phyloP scores from a whole-genome alignment of 768 basidiomycete genomes.

The Pisolithus tinctorius region DNA sequence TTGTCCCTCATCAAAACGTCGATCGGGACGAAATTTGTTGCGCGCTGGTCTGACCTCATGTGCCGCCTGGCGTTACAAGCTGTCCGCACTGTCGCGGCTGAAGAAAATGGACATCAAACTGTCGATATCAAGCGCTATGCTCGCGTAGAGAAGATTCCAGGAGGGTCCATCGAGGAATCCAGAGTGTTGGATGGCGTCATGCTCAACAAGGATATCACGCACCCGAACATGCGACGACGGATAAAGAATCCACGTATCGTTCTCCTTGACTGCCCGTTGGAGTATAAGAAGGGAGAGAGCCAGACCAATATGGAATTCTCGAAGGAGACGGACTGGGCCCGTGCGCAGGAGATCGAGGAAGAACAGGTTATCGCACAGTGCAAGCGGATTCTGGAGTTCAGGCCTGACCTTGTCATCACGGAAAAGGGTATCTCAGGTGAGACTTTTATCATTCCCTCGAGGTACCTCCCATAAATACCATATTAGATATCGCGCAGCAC shows the following conservation, averaged over 20 bases:
- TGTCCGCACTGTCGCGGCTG: constrained; percentile 79
- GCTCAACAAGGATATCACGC: constrained; percentile 98
- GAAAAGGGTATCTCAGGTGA: constrained; percentile 96
- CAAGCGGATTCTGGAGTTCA: constrained; percentile 81
- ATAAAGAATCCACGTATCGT: constrained; percentile 88
- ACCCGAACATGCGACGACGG: constrained; percentile 90
- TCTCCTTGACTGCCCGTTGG: constrained; percentile 88
- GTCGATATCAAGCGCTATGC: constrained; percentile 99
- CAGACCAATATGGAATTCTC: constrained; percentile 99
- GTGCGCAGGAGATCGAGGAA: constrained; percentile 92
- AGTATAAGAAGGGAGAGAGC: constrained; percentile 98
- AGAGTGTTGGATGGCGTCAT: constrained; percentile 85
- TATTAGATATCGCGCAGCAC: constrained; percentile 85
- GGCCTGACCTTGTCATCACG: constrained; percentile 91
- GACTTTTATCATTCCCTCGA: constrained; percentile 15
- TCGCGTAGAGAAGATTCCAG: constrained; percentile 94
- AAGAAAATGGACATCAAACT: constrained; percentile 71
- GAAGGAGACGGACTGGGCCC: constrained; percentile 88
- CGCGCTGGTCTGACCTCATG: constrained; percentile 97
- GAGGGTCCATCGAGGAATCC: constrained; percentile 94
- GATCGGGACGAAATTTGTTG: constrained; percentile 97
- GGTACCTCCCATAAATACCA: background rate
- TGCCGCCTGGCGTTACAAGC: constrained; percentile 91
- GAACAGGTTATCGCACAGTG: constrained; percentile 91
- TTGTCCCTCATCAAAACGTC: constrained; percentile 95